Percentiles rank a stretch among this genome's conserved stretches.
Evolutionary conservation across 140 eudicot genomes (phyloP).

Genomic region (Ambrosia hybrid): DNA sequence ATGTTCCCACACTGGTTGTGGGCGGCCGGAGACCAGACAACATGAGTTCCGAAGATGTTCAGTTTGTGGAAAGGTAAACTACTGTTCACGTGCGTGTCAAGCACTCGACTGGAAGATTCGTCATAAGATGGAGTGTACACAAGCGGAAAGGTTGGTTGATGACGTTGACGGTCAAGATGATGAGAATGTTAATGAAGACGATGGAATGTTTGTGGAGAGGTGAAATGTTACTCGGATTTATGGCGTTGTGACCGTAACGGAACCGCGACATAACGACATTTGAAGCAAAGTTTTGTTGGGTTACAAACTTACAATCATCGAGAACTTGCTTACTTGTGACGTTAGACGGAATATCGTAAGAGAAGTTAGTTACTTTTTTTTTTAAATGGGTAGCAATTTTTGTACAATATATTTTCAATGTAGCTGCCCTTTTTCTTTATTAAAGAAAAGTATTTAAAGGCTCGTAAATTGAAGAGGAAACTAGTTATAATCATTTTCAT

Average conservation of each 20-base stretch:
- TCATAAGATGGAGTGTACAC: slow-evolving; percentile 74
- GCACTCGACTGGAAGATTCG: slow-evolving; percentile 91
- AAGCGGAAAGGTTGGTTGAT: slow-evolving; percentile 56
- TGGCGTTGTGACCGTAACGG: background rate
- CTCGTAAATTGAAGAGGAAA: slow-evolving; percentile 6
- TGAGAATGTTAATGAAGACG: slow-evolving; percentile 27
- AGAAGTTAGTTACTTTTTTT: slow-evolving; percentile 13
- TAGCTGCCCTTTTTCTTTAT: slow-evolving; percentile 25
- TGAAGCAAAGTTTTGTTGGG: slow-evolving; percentile 28
- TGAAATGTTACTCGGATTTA: slow-evolving; percentile 1
- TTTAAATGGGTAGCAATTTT: slow-evolving; percentile 31
- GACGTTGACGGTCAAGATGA: slow-evolving; percentile 11
- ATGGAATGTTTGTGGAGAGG: slow-evolving; percentile 34
- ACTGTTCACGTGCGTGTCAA: slow-evolving; percentile 95
- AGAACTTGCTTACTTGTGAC: slow-evolving; percentile 9
- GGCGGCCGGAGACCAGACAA: slow-evolving; percentile 81
- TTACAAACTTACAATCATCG: background rate
- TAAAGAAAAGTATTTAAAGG: background rate
- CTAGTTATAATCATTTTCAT: background rate
- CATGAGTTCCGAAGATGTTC: slow-evolving; percentile 93
- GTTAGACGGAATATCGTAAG: slow-evolving; percentile 28
- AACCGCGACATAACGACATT: slow-evolving; percentile 1
- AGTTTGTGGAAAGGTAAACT: slow-evolving; percentile 80
- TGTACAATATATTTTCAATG: slow-evolving; percentile 30
- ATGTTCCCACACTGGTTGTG: slow-evolving; percentile 80